Percentiles rank a stretch among this genome's conserved stretches.
Evolutionary conservation across 306 rosid genomes (phyloP).

Genomic region (Mimosa bimucronata): DNA sequence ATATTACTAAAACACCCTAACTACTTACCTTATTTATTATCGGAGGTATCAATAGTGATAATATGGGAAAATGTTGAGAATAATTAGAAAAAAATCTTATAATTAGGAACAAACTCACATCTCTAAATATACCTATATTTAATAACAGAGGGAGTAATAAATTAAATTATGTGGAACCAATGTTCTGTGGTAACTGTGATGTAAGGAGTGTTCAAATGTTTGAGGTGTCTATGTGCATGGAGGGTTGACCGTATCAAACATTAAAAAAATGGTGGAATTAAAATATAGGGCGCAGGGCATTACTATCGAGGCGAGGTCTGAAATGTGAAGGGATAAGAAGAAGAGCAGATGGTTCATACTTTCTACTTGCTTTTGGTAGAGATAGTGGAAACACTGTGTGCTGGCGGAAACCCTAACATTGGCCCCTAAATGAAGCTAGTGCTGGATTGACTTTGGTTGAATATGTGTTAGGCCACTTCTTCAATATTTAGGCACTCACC

Average conservation of each 20-base stretch:
- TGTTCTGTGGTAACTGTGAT: too few species aligned
- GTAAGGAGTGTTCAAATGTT: neutral
- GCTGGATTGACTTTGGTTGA: constrained; percentile 32
- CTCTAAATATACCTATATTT: too few species aligned
- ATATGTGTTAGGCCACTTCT: constrained; percentile 55
- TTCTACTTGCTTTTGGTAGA: neutral
- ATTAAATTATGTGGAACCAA: neutral
- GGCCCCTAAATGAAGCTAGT: constrained; percentile 35
- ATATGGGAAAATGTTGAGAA: too few species aligned
- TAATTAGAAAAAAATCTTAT: too few species aligned
- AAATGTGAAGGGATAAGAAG: neutral
- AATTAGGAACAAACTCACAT: too few species aligned
- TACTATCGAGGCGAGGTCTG: neutral
- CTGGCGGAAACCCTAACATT: constrained; percentile 42
- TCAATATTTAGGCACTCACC: constrained; percentile 33
- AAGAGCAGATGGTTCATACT: neutral
- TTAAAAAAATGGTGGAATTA: neutral
- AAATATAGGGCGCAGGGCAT: neutral
- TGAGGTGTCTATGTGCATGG: neutral
- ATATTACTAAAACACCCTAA: too few species aligned
- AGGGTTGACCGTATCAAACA: neutral
- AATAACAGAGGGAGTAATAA: too few species aligned
- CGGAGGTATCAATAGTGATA: too few species aligned
- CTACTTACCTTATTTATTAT: too few species aligned
- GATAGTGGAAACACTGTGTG: constrained; percentile 19